Conservation (phyloP, 2,329 filamentous ascomycete genomes). For the Xylaria sp. region DNA sequence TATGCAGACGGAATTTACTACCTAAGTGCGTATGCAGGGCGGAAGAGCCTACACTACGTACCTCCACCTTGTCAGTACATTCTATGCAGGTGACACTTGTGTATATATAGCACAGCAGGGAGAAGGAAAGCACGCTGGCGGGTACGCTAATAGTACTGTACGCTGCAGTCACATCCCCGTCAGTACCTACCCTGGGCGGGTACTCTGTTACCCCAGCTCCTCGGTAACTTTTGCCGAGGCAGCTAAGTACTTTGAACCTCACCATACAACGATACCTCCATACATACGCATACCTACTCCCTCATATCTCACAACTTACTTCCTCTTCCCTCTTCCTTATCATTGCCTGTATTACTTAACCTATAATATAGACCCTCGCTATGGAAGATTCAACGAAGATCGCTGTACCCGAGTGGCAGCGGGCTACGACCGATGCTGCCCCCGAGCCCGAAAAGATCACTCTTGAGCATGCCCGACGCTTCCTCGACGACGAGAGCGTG, state of each 20-base stretch:
- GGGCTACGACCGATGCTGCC: conserved; percentile 21
- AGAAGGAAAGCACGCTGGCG: neutral
- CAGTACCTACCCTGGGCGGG: neutral
- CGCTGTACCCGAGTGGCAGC: conserved; percentile 35
- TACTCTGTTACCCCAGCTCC: neutral
- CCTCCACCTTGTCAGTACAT: too few relatives aligned
- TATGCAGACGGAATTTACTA: too few relatives aligned
- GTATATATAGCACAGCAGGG: neutral
- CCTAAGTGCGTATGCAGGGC: too few relatives aligned
- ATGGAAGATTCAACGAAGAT: conserved; percentile 30
- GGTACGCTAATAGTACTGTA: neutral
- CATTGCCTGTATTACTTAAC: too few relatives aligned
- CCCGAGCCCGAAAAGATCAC: conserved; percentile 33
- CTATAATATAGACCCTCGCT: neutral
- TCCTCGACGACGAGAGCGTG: conserved; percentile 77
- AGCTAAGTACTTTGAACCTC: neutral
- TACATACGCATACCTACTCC: too few relatives aligned
- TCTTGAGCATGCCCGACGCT: conserved; percentile 73
- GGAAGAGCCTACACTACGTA: too few relatives aligned
- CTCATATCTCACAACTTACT: too few relatives aligned
- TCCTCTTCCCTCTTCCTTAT: neutral
- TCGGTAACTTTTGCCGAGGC: conserved; percentile 25
- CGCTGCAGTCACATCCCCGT: neutral
- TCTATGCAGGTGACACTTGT: too few relatives aligned
- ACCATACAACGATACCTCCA: neutral